Percentiles rank a stretch among this genome's conserved stretches.
Conservation (phyloP, 371 early-diverging fungal genomes). For the Mucor irregularis region DNA sequence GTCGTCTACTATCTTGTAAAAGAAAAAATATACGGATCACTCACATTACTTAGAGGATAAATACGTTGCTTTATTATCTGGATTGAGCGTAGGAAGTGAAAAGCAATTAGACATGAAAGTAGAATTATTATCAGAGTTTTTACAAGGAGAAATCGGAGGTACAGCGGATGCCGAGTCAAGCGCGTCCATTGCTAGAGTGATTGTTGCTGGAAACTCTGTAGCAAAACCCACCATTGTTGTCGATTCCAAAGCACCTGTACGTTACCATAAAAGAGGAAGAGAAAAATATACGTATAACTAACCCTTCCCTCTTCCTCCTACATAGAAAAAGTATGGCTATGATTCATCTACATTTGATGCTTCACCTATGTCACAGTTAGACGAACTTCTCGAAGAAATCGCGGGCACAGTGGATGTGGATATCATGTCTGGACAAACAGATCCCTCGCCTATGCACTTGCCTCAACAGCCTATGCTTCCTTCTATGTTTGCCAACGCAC, state of each 20-base stretch:
- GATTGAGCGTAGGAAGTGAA: conserved; percentile 65
- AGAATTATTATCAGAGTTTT: conserved; percentile 76
- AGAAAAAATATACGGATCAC: neutral
- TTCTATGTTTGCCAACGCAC: conserved; percentile 64
- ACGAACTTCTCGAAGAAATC: conserved; percentile 60
- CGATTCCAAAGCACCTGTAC: conserved; percentile 33
- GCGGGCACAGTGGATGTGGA: conserved; percentile 67
- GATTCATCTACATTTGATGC: conserved; percentile 49
- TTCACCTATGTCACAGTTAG: conserved; percentile 50
- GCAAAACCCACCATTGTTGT: conserved; percentile 32
- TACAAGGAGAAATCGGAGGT: conserved; percentile 79
- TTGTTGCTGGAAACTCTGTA: conserved; percentile 81
- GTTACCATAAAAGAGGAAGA: no score
- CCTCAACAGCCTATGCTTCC: conserved; percentile 83
- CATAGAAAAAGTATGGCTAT: conserved; percentile 59
- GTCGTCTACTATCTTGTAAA: neutral
- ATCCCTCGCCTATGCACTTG: conserved; percentile 75
- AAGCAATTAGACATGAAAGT: conserved; percentile 49
- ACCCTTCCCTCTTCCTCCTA: neutral
- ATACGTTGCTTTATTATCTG: conserved; percentile 83
- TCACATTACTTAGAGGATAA: conserved; percentile 26
- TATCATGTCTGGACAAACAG: conserved; percentile 84
- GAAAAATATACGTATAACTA: neutral
- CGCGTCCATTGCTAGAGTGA: conserved; percentile 60
- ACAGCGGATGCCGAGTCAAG: conserved; percentile 35